These are phyloP conservation scores for Arachis hypogaea DNA, from an alignment of 306 rosid genomes.

Conservation along the genomic window DNA sequence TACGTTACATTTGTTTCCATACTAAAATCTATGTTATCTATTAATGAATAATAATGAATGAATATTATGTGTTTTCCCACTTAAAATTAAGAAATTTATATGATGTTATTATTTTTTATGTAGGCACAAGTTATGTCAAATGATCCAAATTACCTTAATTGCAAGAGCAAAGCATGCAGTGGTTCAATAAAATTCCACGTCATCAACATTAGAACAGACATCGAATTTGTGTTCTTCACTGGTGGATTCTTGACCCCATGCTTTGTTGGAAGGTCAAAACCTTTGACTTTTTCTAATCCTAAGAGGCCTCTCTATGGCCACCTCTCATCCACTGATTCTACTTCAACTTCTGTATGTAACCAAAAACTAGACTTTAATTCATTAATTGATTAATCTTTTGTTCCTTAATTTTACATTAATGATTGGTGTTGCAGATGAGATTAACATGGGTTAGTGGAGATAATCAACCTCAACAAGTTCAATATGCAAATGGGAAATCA, in stretches of 20 bases:
- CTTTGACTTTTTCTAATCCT: conserved; percentile 67
- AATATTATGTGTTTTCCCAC: neutral
- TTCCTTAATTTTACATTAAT: neutral
- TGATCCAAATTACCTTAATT: conserved; percentile 68
- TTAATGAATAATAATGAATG: too few relatives aligned
- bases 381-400: too few relatives aligned
- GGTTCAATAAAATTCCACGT: conserved; percentile 79
- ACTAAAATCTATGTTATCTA: too few relatives aligned
- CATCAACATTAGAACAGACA: conserved; percentile 81
- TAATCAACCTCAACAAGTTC: conserved; percentile 62
- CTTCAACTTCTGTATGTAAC: conserved; percentile 60
- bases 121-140: conserved; percentile 63
- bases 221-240: conserved; percentile 69
- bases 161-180: conserved; percentile 70
- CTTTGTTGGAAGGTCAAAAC: conserved; percentile 49
- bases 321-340: conserved; percentile 71
- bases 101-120: neutral
- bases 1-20: too few relatives aligned
- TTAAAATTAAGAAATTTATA: neutral
- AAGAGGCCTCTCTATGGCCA: conserved; percentile 70
- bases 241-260: conserved; percentile 73
- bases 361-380: too few relatives aligned
- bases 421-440: conserved; percentile 63
- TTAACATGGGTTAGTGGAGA: conserved; percentile 94
- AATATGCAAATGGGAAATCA: conserved; percentile 58